Conservation (phyloP, 441 rosid genomes). For the Biscutella laevigata region DNA sequence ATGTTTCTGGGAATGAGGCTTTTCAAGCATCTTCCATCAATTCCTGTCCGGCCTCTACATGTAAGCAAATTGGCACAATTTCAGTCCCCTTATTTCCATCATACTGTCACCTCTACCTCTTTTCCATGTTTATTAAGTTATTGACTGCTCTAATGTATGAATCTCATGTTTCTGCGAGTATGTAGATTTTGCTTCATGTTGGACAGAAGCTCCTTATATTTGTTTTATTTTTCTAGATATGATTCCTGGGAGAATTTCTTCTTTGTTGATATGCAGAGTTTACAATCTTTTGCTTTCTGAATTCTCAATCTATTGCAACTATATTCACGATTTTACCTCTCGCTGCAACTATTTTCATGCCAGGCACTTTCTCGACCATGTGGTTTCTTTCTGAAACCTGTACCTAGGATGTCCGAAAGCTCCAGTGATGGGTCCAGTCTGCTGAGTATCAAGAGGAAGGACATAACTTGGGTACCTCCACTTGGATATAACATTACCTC, state of each 20-base stretch:
- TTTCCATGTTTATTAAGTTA: not conserved
- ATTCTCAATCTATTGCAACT: not conserved
- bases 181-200: conserved; percentile 3
- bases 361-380: conserved; percentile 82
- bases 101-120: not conserved
- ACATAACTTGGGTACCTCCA: conserved; percentile 66
- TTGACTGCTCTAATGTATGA: not conserved
- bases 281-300: conserved; percentile 4
- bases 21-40: conserved; percentile 91
- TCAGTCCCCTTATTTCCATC: not conserved
- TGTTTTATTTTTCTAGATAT: not conserved
- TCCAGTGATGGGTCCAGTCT: conserved; percentile 52
- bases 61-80: conserved; percentile 39
- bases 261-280: conserved; percentile 1
- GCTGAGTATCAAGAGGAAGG: conserved; percentile 72
- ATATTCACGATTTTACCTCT: not conserved
- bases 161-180: not conserved
- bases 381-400: conserved; percentile 87
- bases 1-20: conserved; percentile 92
- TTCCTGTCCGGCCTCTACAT: conserved; percentile 72
- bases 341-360: conserved; percentile 22
- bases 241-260: not conserved
- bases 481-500: conserved; percentile 18
- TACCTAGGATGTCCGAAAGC: conserved; percentile 49
- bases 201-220: not conserved